Conservation (phyloP, 208 protist genomes). For the Herpetomonas samuelpessoai region DNA sequence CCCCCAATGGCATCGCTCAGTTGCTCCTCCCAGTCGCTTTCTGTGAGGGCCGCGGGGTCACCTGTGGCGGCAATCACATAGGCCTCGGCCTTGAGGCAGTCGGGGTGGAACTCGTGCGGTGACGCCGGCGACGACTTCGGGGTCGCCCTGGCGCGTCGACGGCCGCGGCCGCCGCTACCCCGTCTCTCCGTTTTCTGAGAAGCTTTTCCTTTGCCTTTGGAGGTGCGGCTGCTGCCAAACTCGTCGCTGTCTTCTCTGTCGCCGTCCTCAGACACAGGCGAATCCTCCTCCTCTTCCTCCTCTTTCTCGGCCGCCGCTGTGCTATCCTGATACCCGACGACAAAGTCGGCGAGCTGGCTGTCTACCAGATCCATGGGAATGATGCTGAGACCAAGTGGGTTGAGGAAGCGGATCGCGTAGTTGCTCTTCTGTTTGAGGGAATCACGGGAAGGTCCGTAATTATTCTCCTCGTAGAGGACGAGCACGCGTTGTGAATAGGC, state of each 20-base stretch:
- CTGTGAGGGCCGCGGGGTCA: conserved; percentile 17
- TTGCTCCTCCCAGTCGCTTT: conserved; percentile 29
- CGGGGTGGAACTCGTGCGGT: conserved; percentile 1
- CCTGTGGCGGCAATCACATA: conserved; percentile 39
- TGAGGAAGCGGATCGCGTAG: conserved; percentile 50
- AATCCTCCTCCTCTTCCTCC: neutral
- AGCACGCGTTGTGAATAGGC: conserved; percentile 36
- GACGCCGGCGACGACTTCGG: neutral
- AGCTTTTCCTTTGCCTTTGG: neutral
- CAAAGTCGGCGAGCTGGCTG: conserved; percentile 14
- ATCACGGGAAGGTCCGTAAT: conserved; percentile 18
- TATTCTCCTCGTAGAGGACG: conserved; percentile 37
- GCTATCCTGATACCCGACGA: conserved; percentile 1
- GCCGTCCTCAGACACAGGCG: neutral
- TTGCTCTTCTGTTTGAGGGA: conserved; percentile 63
- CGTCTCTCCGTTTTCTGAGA: neutral
- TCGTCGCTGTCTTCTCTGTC: conserved; percentile 2
- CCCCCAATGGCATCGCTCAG: conserved; percentile 22
- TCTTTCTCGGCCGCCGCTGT: neutral
- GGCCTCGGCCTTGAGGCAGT: conserved; percentile 29
- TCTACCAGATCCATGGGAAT: conserved; percentile 39
- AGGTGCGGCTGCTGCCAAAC: neutral
- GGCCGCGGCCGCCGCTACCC: neutral
- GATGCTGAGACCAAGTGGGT: conserved; percentile 46
- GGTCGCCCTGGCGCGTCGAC: neutral